These are phyloP conservation scores for Solanum piurae DNA, from an alignment of 257 asterid species.

Conservation along the genomic window DNA sequence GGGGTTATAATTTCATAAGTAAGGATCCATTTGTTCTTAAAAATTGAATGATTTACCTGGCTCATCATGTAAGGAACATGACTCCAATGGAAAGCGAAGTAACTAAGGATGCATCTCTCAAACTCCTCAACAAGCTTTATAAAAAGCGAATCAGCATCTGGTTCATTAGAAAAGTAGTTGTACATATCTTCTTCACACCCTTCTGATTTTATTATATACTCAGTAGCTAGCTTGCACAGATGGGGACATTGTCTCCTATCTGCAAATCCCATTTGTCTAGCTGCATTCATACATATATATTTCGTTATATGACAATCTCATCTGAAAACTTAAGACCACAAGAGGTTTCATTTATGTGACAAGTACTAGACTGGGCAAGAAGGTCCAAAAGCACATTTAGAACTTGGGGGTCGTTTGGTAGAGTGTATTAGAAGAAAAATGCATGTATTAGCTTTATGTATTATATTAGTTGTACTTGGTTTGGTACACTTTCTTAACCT, in stretches of 20 bases:
- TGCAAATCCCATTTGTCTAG: constrained; percentile 80
- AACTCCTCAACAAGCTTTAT: constrained; percentile 83
- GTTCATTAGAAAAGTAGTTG: constrained; percentile 50
- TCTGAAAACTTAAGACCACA: background rate
- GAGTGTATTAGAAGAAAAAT: background rate
- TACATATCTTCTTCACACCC: constrained; percentile 80
- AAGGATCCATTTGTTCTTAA: background rate
- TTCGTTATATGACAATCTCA: background rate
- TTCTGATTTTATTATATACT: constrained; percentile 63
- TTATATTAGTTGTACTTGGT: background rate
- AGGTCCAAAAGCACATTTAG: background rate
- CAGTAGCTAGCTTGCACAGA: constrained; percentile 76
- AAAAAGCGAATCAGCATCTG: constrained; percentile 75
- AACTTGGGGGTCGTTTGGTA: background rate
- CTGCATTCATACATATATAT: constrained; percentile 30
- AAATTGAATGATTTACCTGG: constrained; percentile 34
- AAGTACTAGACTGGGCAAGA: background rate
- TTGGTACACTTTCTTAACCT: background rate
- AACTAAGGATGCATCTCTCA: constrained; percentile 82
- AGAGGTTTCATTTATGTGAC: background rate
- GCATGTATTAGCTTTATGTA: background rate
- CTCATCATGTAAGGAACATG: constrained; percentile 68
- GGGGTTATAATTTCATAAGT: background rate
- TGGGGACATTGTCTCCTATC: constrained; percentile 68
- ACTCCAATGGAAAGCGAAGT: constrained; percentile 89